Evolutionary conservation across 495 filamentous ascomycete species (phyloP).

Genomic region (Talaromyces trachyspermus): DNA sequence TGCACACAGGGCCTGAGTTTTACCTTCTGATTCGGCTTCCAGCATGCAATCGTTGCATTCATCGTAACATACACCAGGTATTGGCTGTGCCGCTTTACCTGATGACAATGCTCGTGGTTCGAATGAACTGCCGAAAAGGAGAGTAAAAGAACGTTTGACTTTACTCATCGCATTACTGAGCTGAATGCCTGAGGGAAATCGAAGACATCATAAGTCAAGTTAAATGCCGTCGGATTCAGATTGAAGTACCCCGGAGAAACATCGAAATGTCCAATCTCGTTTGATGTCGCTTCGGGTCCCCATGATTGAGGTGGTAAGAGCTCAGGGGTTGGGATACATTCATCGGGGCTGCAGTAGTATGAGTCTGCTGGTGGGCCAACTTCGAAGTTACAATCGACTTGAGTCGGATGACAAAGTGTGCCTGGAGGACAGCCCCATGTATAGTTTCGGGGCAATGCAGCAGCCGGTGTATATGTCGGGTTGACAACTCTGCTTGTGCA

Average conservation of each 20-base stretch:
- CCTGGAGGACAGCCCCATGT: slow-evolving; percentile 42
- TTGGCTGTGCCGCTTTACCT: background rate
- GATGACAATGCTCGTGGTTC: background rate
- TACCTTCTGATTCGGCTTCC: slow-evolving; percentile 11
- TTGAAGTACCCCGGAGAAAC: slow-evolving; percentile 8
- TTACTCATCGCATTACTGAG: background rate
- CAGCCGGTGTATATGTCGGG: slow-evolving; percentile 23
- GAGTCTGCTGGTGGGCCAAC: slow-evolving; percentile 11
- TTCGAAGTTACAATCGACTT: slow-evolving; percentile 11
- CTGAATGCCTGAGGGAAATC: background rate
- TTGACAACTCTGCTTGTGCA: slow-evolving; percentile 24
- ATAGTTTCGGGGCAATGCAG: slow-evolving; percentile 4
- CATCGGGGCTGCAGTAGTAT: slow-evolving; percentile 9
- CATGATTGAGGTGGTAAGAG: slow-evolving; percentile 5
- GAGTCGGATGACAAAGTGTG: slow-evolving; percentile 41
- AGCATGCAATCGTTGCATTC: slow-evolving; percentile 12
- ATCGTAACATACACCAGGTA: slow-evolving; percentile 11
- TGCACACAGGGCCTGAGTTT: slow-evolving; percentile 5
- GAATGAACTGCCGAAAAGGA: background rate
- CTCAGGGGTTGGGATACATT: slow-evolving; percentile 9
- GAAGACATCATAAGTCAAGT: slow-evolving; percentile 5
- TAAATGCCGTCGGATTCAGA: slow-evolving; percentile 7
- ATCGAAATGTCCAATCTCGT: slow-evolving; percentile 1
- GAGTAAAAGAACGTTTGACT: background rate
- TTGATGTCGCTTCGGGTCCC: background rate